These are phyloP conservation scores for Hylodesmum podocarpum DNA, from an alignment of 306 rosid genomes.

Conservation along the genomic window DNA sequence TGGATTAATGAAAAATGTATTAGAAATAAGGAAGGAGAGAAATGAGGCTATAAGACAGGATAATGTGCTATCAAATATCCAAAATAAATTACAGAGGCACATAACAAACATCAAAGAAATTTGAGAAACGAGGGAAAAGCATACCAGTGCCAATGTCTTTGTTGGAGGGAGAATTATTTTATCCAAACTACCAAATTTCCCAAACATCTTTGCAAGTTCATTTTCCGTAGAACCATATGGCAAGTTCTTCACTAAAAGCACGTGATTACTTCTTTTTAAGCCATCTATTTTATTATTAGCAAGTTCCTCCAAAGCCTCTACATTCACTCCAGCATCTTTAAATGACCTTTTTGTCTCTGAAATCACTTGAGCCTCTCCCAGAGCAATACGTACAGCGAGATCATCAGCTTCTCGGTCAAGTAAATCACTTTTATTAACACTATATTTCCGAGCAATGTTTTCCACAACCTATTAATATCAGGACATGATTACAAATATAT, in stretches of 20 bases:
- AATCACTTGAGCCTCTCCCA: conserved; percentile 92
- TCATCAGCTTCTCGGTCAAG: conserved; percentile 82
- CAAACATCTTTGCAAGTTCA: conserved; percentile 79
- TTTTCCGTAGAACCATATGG: conserved; percentile 85
- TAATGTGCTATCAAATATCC: background rate
- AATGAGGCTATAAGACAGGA: background rate
- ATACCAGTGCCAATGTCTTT: conserved; percentile 92
- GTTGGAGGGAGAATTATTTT: conserved; percentile 83
- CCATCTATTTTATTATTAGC: conserved; percentile 64
- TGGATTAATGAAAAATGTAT: background rate
- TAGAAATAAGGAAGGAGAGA: background rate
- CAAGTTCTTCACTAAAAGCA: conserved; percentile 86
- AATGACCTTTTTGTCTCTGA: conserved; percentile 81
- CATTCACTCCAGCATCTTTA: conserved; percentile 79
- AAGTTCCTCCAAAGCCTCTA: conserved; percentile 70
- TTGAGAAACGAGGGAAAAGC: background rate
- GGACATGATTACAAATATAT: conserved; percentile 5
- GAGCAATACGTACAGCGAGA: conserved; percentile 82
- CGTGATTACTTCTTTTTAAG: conserved; percentile 84
- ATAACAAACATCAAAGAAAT: background rate
- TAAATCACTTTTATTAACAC: conserved; percentile 80
- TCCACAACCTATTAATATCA: conserved; percentile 64
- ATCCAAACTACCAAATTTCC: conserved; percentile 85
- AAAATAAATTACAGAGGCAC: conserved; percentile 1
- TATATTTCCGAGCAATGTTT: conserved; percentile 74